Percentiles rank a stretch among this genome's conserved stretches.
Conservation (phyloP, 768 basidiomycete species). For the Phylloporus arenicola region DNA sequence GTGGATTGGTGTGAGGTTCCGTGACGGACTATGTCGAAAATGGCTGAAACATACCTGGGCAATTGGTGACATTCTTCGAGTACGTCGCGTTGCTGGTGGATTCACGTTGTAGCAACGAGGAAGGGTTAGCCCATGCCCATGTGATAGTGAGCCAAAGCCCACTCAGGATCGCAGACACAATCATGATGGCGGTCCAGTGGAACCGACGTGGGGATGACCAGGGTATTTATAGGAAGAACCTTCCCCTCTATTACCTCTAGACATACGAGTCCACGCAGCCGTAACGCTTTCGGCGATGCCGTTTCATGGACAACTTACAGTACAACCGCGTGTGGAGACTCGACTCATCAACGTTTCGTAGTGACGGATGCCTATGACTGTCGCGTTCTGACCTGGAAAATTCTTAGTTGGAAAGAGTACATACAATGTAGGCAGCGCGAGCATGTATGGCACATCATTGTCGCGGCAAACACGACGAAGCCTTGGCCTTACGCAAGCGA, state of each 20-base stretch:
- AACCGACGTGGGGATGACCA: background rate
- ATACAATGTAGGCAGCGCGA: too few relatives aligned
- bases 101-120: slow-evolving; percentile 8
- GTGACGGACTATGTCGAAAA: background rate
- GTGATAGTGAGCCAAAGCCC: slow-evolving; percentile 6
- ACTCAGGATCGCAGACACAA: slow-evolving; percentile 7
- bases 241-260: background rate
- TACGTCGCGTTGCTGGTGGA: slow-evolving; percentile 2
- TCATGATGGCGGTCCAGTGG: slow-evolving; percentile 1
- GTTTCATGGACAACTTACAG: background rate
- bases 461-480: too few relatives aligned
- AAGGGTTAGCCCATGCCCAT: background rate
- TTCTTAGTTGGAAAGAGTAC: too few relatives aligned
- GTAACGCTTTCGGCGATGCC: background rate
- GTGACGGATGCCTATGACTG: background rate
- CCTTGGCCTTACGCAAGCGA: too few relatives aligned
- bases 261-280: background rate
- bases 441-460: too few relatives aligned
- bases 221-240: background rate
- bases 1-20: background rate
- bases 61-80: slow-evolving; percentile 28
- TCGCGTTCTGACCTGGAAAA: background rate
- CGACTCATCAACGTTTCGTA: background rate
- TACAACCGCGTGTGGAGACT: background rate
- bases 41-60: slow-evolving; percentile 23